Percentiles rank a stretch among this genome's conserved stretches.
These are phyloP conservation scores for Candida caryicola DNA, from an alignment of 805 yeast species.

Conservation along the genomic window DNA sequence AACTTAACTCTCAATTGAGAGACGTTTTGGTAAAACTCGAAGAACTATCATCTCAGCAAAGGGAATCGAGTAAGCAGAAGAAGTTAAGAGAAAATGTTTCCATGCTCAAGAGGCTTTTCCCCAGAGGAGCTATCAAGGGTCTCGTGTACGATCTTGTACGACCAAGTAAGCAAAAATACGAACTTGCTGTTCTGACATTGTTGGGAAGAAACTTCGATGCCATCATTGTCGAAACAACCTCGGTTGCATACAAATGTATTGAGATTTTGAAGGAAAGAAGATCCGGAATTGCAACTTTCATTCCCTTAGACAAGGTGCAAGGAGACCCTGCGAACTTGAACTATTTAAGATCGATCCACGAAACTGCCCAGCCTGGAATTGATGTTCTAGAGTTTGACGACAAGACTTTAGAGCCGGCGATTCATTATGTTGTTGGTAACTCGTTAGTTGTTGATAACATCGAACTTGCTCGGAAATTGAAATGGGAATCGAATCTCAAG, in stretches of 20 bases:
- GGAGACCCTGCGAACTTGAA: conserved; percentile 53
- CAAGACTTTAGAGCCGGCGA: conserved; percentile 65
- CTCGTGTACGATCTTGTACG: conserved; percentile 74
- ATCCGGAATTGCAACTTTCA: conserved; percentile 79
- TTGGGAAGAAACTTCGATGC: conserved; percentile 81
- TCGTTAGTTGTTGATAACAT: conserved; percentile 75
- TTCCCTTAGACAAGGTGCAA: conserved; percentile 76
- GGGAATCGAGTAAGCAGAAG: conserved; percentile 71
- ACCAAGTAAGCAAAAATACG: conserved; percentile 72
- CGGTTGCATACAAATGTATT: conserved; percentile 73
- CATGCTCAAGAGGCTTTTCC: conserved; percentile 66
- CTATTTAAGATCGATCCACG: conserved; percentile 51
- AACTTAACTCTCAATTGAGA: conserved; percentile 61
- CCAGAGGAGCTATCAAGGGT: conserved; percentile 72
- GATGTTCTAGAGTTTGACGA: conserved; percentile 73
- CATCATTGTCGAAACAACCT: conserved; percentile 70
- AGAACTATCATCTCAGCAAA: conserved; percentile 70
- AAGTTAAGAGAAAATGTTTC: conserved; percentile 70
- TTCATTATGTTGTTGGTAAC: conserved; percentile 75
- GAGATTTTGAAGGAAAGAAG: conserved; percentile 80
- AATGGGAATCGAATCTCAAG: conserved; percentile 51
- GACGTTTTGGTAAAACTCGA: conserved; percentile 60
- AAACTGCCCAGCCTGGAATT: conserved; percentile 59
- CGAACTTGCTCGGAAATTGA: conserved; percentile 63
- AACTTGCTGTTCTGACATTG: conserved; percentile 68